phyloP scores from a whole-genome alignment of 2,329 filamentous ascomycete species.

The Pseudogymnoascus destructans region DNA sequence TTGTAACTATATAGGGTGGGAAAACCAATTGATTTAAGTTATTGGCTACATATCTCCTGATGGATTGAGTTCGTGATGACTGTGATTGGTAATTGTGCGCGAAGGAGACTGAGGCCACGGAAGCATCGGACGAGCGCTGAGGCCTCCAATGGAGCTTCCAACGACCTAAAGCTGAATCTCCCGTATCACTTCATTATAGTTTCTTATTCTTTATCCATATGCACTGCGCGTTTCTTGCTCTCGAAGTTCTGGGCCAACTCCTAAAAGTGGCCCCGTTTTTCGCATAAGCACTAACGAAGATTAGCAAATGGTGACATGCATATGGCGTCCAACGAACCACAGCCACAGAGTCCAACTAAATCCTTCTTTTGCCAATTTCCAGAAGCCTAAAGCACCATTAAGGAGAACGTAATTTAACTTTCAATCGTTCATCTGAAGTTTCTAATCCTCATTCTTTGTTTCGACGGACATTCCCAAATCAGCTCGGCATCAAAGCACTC shows the following conservation, averaged over 20 bases:
- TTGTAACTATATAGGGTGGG: slow-evolving; percentile 5
- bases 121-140: background rate
- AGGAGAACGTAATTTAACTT: background rate
- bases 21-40: background rate
- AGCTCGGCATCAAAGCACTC: background rate
- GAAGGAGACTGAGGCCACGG: background rate
- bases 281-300: background rate
- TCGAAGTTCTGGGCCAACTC: background rate
- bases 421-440: background rate
- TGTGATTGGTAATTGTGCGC: background rate
- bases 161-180: background rate
- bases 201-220: background rate
- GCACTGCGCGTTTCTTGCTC: background rate
- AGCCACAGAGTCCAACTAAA: background rate
- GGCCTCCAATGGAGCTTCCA: background rate
- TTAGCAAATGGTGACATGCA: slow-evolving; percentile 3
- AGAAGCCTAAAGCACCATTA: background rate
- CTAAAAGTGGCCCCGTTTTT: background rate
- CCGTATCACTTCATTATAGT: background rate
- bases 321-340: background rate
- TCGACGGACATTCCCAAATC: background rate
- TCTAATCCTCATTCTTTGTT: background rate
- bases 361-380: background rate
- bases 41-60: background rate
- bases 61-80: background rate